Evolutionary conservation across 2,329 filamentous ascomycete genomes (phyloP).

Genomic region (Monascus ruber): DNA sequence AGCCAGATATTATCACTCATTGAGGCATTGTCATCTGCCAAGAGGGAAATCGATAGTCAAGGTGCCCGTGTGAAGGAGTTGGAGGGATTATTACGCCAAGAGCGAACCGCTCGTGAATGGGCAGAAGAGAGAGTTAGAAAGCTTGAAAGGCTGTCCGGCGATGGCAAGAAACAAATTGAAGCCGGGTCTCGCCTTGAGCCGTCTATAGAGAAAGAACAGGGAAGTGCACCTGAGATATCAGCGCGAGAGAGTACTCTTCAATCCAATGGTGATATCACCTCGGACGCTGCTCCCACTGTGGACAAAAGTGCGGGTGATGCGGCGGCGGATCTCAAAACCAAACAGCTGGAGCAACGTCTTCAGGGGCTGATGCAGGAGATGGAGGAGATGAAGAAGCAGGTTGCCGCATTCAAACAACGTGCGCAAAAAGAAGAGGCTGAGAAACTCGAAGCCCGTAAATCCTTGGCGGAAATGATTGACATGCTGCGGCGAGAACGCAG

Average conservation of each 20-base stretch:
- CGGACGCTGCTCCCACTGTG: background rate
- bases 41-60: constrained; percentile 79
- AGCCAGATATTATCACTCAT: constrained; percentile 75
- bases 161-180: constrained; percentile 28
- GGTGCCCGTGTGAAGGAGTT: constrained; percentile 67
- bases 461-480: constrained; percentile 77
- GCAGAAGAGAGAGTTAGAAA: constrained; percentile 73
- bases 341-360: constrained; percentile 56
- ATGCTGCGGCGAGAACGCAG: constrained; percentile 58
- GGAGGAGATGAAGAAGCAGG: constrained; percentile 65
- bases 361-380: constrained; percentile 71
- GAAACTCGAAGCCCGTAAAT: constrained; percentile 58
- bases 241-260: constrained; percentile 4
- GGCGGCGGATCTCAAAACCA: constrained; percentile 19
- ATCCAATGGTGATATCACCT: background rate
- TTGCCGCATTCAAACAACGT: constrained; percentile 64
- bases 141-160: constrained; percentile 49
- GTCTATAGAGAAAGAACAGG: constrained; percentile 14
- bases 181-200: constrained; percentile 40
- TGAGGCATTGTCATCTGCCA: constrained; percentile 71
- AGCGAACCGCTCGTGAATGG: constrained; percentile 67
- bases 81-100: constrained; percentile 65
- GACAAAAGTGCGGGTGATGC: constrained; percentile 23
- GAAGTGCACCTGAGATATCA: constrained; percentile 4
- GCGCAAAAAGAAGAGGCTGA: constrained; percentile 75